Percentiles rank a stretch among this genome's conserved stretches.
Evolutionary conservation across 371 early-diverging fungal genomes (phyloP).

Genomic region (Mortierella sp.): DNA sequence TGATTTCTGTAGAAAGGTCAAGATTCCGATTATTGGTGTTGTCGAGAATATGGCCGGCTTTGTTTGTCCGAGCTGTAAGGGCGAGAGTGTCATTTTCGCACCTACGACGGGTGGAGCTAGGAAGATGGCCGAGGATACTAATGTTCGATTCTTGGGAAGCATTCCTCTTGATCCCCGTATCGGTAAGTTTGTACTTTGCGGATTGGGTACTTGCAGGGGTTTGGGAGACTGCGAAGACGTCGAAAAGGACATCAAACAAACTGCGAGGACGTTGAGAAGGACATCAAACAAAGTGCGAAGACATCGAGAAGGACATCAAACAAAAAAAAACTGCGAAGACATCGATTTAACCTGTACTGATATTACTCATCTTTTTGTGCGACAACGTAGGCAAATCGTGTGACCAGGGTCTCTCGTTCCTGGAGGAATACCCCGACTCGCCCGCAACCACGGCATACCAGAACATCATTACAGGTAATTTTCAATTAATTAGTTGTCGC

Average conservation of each 20-base stretch:
- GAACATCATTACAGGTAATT: slow-evolving; percentile 62
- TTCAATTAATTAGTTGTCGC: no score
- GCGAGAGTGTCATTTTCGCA: slow-evolving; percentile 89
- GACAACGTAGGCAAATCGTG: slow-evolving; percentile 69
- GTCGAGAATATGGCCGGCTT: slow-evolving; percentile 99
- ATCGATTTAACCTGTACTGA: neutral
- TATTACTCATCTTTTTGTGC: neutral
- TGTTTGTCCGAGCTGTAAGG: slow-evolving; percentile 94
- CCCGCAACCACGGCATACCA: slow-evolving; percentile 87
- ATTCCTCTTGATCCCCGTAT: slow-evolving; percentile 96
- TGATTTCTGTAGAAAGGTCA: slow-evolving; percentile 95
- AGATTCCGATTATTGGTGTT: slow-evolving; percentile 93
- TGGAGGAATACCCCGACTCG: slow-evolving; percentile 91
- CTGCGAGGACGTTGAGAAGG: no score
- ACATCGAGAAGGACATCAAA: neutral
- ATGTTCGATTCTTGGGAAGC: slow-evolving; percentile 82
- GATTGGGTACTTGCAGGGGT: neutral
- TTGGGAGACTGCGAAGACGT: neutral
- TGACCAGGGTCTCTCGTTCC: slow-evolving; percentile 89
- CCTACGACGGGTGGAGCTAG: slow-evolving; percentile 94
- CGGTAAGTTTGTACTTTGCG: slow-evolving; percentile 58
- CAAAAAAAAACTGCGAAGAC: neutral
- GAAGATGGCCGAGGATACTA: slow-evolving; percentile 84
- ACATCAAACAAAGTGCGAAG: neutral
- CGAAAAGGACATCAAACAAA: neutral